phyloP scores from a whole-genome alignment of 345 rosid species.

The Litchi chinensis region DNA sequence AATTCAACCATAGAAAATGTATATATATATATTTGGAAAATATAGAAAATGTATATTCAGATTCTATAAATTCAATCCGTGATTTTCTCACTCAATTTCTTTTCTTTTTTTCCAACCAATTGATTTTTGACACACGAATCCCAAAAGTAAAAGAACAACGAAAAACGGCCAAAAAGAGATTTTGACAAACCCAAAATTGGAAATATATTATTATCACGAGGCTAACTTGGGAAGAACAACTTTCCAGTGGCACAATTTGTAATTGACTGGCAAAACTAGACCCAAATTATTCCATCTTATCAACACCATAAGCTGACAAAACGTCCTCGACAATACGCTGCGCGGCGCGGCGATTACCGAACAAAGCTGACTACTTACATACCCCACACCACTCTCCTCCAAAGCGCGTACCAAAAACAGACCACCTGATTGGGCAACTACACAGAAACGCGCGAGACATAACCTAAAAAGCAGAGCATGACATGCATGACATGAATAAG shows the following conservation, averaged over 20 bases:
- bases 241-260: neutral
- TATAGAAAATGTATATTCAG: too few relatives aligned
- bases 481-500: conserved; percentile 1
- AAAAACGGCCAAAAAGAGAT: conserved; percentile 1
- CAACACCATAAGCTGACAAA: neutral
- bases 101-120: too few relatives aligned
- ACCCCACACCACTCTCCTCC: neutral
- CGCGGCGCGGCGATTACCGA: neutral
- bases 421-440: neutral
- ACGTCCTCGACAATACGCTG: neutral
- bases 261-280: neutral
- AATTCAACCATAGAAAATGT: neutral
- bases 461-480: neutral
- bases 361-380: neutral
- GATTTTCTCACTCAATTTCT: too few relatives aligned
- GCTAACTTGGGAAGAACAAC: neutral
- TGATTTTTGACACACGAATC: neutral
- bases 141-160: neutral
- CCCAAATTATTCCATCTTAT: neutral
- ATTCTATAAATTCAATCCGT: too few relatives aligned
- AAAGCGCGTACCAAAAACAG: neutral
- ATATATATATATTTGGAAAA: neutral
- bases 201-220: neutral
- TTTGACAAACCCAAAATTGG: neutral
- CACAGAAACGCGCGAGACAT: neutral